Conservation (phyloP, 1,139 yeast species). For the Blastobotrys petasosporus region DNA sequence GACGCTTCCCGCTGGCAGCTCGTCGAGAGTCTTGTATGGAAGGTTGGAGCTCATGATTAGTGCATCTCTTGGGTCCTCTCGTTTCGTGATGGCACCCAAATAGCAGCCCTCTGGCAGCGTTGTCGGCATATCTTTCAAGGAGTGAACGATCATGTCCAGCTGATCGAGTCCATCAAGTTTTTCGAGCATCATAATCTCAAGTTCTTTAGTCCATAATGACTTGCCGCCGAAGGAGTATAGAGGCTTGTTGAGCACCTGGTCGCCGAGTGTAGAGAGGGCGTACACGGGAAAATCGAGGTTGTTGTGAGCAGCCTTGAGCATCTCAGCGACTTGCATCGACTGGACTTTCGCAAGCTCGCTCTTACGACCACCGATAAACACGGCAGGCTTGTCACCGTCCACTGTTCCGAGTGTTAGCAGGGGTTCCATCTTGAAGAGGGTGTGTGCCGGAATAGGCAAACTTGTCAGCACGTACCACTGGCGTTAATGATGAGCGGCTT, state of each 20-base stretch:
- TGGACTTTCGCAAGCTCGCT: slow-evolving; percentile 84
- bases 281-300: slow-evolving; percentile 61
- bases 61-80: slow-evolving; percentile 94
- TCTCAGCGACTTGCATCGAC: slow-evolving; percentile 63
- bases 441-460: background rate
- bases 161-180: slow-evolving; percentile 52
- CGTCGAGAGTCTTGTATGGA: slow-evolving; percentile 55
- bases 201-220: slow-evolving; percentile 91
- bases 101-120: slow-evolving; percentile 82
- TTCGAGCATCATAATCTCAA: slow-evolving; percentile 68
- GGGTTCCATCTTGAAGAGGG: background rate
- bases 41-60: slow-evolving; percentile 71
- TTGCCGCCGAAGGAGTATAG: slow-evolving; percentile 94
- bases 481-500: slow-evolving; percentile 8
- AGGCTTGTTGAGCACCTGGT: slow-evolving; percentile 77
- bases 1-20: slow-evolving; percentile 76
- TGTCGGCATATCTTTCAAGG: slow-evolving; percentile 94
- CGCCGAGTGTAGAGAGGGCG: slow-evolving; percentile 84
- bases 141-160: slow-evolving; percentile 86
- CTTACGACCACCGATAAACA: slow-evolving; percentile 78
- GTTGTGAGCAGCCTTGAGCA: slow-evolving; percentile 57
- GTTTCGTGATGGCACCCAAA: slow-evolving; percentile 75
- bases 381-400: slow-evolving; percentile 10
- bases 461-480: slow-evolving; percentile 2
- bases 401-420: background rate